These are phyloP conservation scores for Malus sieversii DNA, from an alignment of 306 rosid species.

Conservation along the genomic window DNA sequence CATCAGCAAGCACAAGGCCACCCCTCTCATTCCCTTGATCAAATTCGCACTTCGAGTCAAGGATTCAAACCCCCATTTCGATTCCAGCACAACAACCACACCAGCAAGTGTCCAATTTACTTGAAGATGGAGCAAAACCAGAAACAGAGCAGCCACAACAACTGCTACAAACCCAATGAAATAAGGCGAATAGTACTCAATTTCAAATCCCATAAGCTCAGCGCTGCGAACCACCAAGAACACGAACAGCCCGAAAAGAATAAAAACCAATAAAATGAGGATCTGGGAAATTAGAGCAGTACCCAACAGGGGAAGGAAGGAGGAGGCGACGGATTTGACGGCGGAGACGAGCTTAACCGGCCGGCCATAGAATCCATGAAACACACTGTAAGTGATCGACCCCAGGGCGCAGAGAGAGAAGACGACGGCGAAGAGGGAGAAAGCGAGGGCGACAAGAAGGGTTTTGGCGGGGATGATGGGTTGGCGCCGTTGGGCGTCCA, in stretches of 20 bases:
- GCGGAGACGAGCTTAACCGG: slow-evolving; percentile 43
- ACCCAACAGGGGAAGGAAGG: slow-evolving; percentile 37
- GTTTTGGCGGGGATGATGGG: background rate
- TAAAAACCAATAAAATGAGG: background rate
- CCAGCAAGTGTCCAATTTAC: slow-evolving; percentile 38
- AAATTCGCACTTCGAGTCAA: slow-evolving; percentile 36
- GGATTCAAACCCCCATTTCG: slow-evolving; percentile 36
- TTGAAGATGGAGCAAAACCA: slow-evolving; percentile 32
- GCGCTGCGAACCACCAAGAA: slow-evolving; percentile 1
- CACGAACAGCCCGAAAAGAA: slow-evolving; percentile 7
- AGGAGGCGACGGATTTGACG: slow-evolving; percentile 26
- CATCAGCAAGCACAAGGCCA: slow-evolving; percentile 25
- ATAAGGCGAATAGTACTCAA: slow-evolving; percentile 25
- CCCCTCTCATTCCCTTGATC: slow-evolving; percentile 32
- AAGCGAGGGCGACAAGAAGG: slow-evolving; percentile 11
- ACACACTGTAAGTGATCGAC: slow-evolving; percentile 48
- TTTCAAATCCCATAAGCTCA: slow-evolving; percentile 4
- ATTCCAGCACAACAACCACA: slow-evolving; percentile 42
- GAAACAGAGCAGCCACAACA: background rate
- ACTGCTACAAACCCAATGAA: background rate
- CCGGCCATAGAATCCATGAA: slow-evolving; percentile 40
- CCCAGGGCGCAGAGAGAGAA: slow-evolving; percentile 34
- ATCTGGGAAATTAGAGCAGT: slow-evolving; percentile 22
- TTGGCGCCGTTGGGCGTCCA: background rate
- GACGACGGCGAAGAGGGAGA: slow-evolving; percentile 13